Base-by-base conservation (phyloP, 1,284 basidiomycete species). In the Pulveroboletus sp. region DNA sequence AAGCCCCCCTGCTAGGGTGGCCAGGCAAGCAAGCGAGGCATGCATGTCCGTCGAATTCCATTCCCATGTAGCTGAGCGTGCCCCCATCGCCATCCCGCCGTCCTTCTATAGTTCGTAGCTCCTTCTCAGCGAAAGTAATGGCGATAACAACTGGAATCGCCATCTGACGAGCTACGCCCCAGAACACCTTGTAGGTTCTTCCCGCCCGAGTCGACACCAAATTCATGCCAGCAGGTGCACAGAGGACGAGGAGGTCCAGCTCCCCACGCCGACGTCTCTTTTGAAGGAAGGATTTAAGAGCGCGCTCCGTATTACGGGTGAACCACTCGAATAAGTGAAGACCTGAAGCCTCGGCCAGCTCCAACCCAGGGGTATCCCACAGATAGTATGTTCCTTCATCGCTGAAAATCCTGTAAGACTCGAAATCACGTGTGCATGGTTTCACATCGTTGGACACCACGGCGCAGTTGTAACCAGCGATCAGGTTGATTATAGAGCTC, bases 331-430 rank as follows among this genome's bases (percentile, higher is more conserved):
- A 67, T n/a, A 48, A 20, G 24, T 31, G 5, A 35, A 64, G 17
- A 10, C 50, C 15, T 15, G 44, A 52, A 1, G 57, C 38, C 28
- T 59, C 55, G n/a, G n/a, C n/a, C n/a, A n/a, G n/a, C 15, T 67
- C 62, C 40, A 71, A 47, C 3, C 67, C 67, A 1, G 67, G 70
- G 10, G 69, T 72, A 25, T 69, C 67, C 70, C 70, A 69, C 18
- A 69, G 26, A 22, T 20, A 43, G 24, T 60, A 64, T 9, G 18
- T 40, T n/a, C 28, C 47, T 12, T 39, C 63, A 2, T 28, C 29
- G 14, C 69, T 14, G 10, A 18, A n/a, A 24, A 58, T 52, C 0
- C 65, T 52, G 57, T 68, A 59, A 14, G 42, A 20, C 9, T 29
- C 9, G 24, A 62, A 59, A 11, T 39, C 26, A 43, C 14, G 12